These are phyloP conservation scores for Albifimbria verrucaria DNA, from an alignment of 2,329 filamentous ascomycete genomes.

Conservation along the genomic window DNA sequence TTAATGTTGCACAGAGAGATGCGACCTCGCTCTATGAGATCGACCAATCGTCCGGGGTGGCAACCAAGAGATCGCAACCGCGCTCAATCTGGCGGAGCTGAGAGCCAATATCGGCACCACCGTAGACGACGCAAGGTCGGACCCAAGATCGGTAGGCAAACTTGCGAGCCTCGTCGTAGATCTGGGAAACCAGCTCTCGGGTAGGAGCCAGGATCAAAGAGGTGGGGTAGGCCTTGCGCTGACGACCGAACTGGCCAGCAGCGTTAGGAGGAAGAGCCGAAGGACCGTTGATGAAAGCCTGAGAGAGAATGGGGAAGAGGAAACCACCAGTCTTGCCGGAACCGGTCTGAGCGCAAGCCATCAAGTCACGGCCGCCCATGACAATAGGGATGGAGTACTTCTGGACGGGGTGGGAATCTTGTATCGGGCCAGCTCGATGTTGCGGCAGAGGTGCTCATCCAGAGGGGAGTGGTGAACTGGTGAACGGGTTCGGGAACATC, in stretches of 20 bases:
- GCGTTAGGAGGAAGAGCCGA: slow-evolving; percentile 62
- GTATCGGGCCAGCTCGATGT: slow-evolving; percentile 94
- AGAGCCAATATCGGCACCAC: slow-evolving; percentile 96
- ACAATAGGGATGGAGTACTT: slow-evolving; percentile 99
- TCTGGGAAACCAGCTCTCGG: slow-evolving; percentile 97
- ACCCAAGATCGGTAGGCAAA: slow-evolving; percentile 99
- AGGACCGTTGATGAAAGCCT: slow-evolving; percentile 88
- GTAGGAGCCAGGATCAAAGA: slow-evolving; percentile 94
- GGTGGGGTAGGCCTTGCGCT: slow-evolving; percentile 97
- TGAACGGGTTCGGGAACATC: slow-evolving; percentile 90
- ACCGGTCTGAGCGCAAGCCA: slow-evolving; percentile 99
- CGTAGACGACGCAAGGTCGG: slow-evolving; percentile 95
- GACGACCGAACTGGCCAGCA: slow-evolving; percentile 76
- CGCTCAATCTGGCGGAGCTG: slow-evolving; percentile 98
- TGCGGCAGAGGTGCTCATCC: slow-evolving; percentile 87
- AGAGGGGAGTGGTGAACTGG: slow-evolving; percentile 92
- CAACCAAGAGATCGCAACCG: slow-evolving; percentile 94
- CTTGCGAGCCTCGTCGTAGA: slow-evolving; percentile 96
- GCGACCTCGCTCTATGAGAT: slow-evolving; percentile 96
- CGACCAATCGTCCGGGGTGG: slow-evolving; percentile 96
- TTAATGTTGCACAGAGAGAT: slow-evolving; percentile 99
- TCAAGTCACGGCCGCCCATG: slow-evolving; percentile 94
- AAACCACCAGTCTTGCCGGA: slow-evolving; percentile 99
- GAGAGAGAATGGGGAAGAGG: slow-evolving; percentile 97
- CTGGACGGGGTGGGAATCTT: slow-evolving; percentile 93